These are phyloP conservation scores for Auricularia heimuer DNA, from an alignment of 768 basidiomycete species.

Conservation along the genomic window DNA sequence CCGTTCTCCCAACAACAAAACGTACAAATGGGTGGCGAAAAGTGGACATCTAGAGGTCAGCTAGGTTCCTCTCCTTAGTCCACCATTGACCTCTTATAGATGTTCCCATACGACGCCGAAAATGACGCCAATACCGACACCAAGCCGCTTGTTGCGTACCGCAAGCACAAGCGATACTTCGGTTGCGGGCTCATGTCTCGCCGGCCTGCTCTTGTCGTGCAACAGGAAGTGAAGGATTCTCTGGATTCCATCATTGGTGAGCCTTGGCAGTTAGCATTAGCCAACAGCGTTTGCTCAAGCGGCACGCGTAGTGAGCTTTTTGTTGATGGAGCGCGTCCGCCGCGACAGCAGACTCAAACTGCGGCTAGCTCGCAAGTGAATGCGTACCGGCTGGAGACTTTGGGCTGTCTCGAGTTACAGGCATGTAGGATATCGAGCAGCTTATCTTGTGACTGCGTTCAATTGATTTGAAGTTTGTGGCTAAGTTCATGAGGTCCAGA, in stretches of 20 bases:
- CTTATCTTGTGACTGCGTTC: too few relatives aligned
- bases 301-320: too few relatives aligned
- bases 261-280: too few relatives aligned
- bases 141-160: neutral
- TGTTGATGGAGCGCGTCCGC: too few relatives aligned
- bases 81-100: neutral
- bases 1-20: neutral
- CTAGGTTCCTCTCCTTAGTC: neutral
- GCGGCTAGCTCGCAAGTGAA: too few relatives aligned
- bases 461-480: too few relatives aligned
- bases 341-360: too few relatives aligned
- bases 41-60: neutral
- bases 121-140: neutral
- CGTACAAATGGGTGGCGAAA: neutral
- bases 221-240: neutral
- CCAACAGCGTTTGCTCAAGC: too few relatives aligned
- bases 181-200: neutral
- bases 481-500: too few relatives aligned
- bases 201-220: neutral
- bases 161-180: neutral
- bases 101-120: neutral
- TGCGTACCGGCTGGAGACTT: too few relatives aligned
- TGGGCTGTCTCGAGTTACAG: too few relatives aligned
- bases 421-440: too few relatives aligned
- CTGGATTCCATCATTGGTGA: neutral